Evolutionary conservation across 768 basidiomycete species (phyloP).

Genomic region (Crassisporium funariophilum): DNA sequence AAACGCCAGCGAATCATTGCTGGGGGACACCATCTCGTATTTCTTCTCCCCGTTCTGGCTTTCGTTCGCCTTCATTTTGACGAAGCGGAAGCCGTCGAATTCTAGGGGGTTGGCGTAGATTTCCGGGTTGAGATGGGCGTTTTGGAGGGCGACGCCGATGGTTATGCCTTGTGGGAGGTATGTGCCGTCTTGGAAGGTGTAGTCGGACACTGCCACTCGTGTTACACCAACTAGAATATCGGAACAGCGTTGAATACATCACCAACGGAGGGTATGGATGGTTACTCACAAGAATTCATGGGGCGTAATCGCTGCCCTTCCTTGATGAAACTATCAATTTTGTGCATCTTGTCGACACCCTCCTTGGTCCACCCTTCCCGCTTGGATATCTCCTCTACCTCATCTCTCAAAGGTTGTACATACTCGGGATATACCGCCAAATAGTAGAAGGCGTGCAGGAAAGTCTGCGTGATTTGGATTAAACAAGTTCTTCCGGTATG

Average conservation of each 20-base stretch:
- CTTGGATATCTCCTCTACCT: constrained; percentile 28
- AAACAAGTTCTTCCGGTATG: background rate
- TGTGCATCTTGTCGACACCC: constrained; percentile 38
- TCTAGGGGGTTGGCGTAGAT: constrained; percentile 15
- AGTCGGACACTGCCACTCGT: constrained; percentile 25
- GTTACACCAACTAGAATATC: constrained; percentile 21
- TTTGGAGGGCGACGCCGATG: background rate
- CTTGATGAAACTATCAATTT: constrained; percentile 47
- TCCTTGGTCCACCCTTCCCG: constrained; percentile 44
- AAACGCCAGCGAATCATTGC: background rate
- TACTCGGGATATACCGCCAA: constrained; percentile 30
- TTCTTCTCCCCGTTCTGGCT: background rate
- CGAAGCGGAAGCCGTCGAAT: constrained; percentile 15
- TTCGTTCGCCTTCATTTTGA: background rate
- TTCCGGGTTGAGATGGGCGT: constrained; percentile 8
- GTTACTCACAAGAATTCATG: constrained; percentile 21
- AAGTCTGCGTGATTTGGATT: constrained; percentile 10
- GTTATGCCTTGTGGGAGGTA: constrained; percentile 15
- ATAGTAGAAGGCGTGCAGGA: constrained; percentile 31
- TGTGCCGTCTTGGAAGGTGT: constrained; percentile 17
- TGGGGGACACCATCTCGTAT: background rate
- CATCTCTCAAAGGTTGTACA: constrained; percentile 14
- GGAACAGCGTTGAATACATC: background rate
- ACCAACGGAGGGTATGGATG: background rate
- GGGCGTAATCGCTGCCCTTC: constrained; percentile 38